Evolutionary conservation across 768 basidiomycete species (phyloP), one percentile per base, ranked within the genome.

Genomic region (Wakefieldia striispora): DNA sequence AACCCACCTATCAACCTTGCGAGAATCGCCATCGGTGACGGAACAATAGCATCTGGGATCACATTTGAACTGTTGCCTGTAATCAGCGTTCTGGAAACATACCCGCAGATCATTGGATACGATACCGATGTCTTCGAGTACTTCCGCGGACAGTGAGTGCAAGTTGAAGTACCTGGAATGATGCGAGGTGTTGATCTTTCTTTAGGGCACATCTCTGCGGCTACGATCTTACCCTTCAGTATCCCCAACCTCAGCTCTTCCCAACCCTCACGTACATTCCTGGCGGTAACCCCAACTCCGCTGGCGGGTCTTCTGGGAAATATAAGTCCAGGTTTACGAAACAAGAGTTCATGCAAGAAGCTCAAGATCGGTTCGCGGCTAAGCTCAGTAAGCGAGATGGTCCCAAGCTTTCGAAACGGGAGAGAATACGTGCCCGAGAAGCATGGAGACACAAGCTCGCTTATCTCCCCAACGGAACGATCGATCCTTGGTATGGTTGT

Each of bases 51-150:
- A 3, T 72, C 77, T n/a, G 71, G 56, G 27, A 72, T 73, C 42
- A 75, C 76, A 9, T 84, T 78, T 45, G 70, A 77, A 47, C 65
- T 80, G 21, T 55, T 81, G 0, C 81, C 87, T 24, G 76, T 82
- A 11, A 82, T 86, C 59, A 57, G 76, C 47, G 72, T 84, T 26
- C 64, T 88, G 16, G 79, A 86, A 67, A 88, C 88, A 4, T 86
- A 83, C 60, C 88, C 88, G 1, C 87, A 88, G 60, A 68, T 89
- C 24, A 86, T 90, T 44, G 83, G 79, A 29, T 89, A 89, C 57
- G 82, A 89, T 53, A 71, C 73, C 40, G 76, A 78, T 5, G 82
- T 86, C 6, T 82, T 78, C 59, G 73, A 81, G 47, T 86, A 86
- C 60, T 88, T 88, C 67, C 75, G 77, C 53, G 72, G 79, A 55